phyloP scores from a whole-genome alignment of 495 filamentous ascomycete species.

The Neurospora sp. region DNA sequence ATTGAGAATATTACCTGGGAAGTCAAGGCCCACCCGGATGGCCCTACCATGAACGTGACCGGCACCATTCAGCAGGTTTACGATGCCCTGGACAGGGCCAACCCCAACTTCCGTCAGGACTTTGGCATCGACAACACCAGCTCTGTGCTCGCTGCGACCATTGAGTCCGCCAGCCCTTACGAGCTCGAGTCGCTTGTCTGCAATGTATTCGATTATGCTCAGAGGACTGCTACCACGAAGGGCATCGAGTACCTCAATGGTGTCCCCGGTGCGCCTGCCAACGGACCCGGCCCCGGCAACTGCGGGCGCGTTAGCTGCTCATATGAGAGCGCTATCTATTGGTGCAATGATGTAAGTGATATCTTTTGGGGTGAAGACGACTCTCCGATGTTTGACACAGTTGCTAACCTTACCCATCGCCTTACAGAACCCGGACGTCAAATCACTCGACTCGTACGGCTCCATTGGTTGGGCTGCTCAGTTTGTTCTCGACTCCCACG shows the following conservation, averaged over 20 bases:
- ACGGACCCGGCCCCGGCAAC: slow-evolving; percentile 12
- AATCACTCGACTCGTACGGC: neutral
- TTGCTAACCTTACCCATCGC: neutral
- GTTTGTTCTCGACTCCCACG: neutral
- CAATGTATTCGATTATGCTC: neutral
- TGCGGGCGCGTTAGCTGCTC: slow-evolving; percentile 18
- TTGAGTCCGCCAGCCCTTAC: neutral
- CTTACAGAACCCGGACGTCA: neutral
- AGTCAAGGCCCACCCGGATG: slow-evolving; percentile 4
- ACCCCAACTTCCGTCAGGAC: slow-evolving; percentile 16
- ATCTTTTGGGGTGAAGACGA: neutral
- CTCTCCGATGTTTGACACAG: neutral
- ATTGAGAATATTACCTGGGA: slow-evolving; percentile 4
- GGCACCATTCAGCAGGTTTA: slow-evolving; percentile 11
- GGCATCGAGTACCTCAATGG: slow-evolving; percentile 14
- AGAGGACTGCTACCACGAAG: slow-evolving; percentile 3
- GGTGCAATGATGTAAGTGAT: slow-evolving; percentile 21
- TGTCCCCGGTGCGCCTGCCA: slow-evolving; percentile 5
- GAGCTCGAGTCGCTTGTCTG: neutral
- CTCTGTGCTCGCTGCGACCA: neutral
- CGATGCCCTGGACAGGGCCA: slow-evolving; percentile 2
- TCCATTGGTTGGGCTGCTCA: neutral
- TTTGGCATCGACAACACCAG: slow-evolving; percentile 1
- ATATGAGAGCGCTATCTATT: slow-evolving; percentile 15
- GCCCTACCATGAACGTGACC: slow-evolving; percentile 3